Evolutionary conservation across 257 asterid genomes (phyloP).

Genomic region (Nicotiana sylvestris): DNA sequence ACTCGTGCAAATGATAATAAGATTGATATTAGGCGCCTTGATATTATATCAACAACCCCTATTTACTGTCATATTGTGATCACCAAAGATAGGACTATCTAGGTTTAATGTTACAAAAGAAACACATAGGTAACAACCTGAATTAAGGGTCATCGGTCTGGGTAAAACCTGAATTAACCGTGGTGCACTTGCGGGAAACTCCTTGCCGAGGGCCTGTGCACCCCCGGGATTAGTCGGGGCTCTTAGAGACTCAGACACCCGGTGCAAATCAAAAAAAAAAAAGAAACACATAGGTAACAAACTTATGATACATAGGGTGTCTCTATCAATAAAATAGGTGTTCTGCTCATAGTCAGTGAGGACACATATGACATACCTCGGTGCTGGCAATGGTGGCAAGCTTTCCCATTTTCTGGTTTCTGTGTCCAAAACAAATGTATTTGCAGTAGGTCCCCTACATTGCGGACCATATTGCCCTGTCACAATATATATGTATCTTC

Average conservation of each 20-base stretch:
- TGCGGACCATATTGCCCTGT: constrained; percentile 75
- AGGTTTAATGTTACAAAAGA: not conserved
- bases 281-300: not conserved
- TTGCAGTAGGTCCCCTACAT: constrained; percentile 51
- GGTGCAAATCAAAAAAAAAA: no score
- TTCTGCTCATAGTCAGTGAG: not conserved
- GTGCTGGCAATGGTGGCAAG: constrained; percentile 63
- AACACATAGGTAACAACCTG: no score
- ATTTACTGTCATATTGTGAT: not conserved
- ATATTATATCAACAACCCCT: not conserved
- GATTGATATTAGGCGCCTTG: no score
- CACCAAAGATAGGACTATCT: not conserved
- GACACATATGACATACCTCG: constrained; percentile 52
- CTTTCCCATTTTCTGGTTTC: constrained; percentile 47
- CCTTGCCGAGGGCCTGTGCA: no score
- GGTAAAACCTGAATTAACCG: no score
- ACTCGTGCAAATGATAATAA: no score
- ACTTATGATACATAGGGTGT: no score
- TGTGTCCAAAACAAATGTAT: constrained; percentile 52
- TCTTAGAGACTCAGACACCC: no score
- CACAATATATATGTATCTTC: constrained; percentile 58
- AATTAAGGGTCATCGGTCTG: no score
- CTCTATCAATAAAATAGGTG: not conserved
- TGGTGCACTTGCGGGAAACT: no score
- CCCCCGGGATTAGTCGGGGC: no score